phyloP scores from a whole-genome alignment of 176 grass and related monocot species.

The Aegilops umbellulata region DNA sequence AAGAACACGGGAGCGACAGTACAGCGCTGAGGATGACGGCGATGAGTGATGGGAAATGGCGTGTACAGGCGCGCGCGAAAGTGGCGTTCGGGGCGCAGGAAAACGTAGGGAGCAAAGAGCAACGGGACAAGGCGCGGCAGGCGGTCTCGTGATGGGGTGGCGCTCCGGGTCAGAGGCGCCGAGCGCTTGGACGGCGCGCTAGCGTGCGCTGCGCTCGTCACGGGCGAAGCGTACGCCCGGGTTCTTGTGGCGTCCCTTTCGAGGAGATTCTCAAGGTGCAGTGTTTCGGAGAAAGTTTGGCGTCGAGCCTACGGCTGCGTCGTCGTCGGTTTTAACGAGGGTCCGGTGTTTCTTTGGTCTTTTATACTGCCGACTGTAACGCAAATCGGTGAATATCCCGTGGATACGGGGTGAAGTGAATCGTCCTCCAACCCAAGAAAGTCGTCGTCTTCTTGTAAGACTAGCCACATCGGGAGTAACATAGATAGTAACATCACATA shows the following conservation, averaged over 20 bases:
- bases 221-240: slow-evolving; percentile 8
- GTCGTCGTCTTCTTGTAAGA: too few relatives aligned
- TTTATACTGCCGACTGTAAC: neutral
- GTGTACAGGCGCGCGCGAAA: slow-evolving; percentile 2
- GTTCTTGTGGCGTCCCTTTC: neutral
- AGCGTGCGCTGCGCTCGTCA: slow-evolving; percentile 6
- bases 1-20: neutral
- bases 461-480: too few relatives aligned
- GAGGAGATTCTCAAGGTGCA: neutral
- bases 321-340: neutral
- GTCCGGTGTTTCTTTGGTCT: neutral
- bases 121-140: slow-evolving; percentile 36
- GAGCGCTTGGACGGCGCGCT: slow-evolving; percentile 1
- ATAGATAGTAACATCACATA: too few relatives aligned
- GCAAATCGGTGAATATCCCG: too few relatives aligned
- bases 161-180: neutral
- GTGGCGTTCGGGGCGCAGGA: neutral
- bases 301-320: neutral
- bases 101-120: neutral
- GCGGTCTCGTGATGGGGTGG: slow-evolving; percentile 35
- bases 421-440: neutral
- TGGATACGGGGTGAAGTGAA: neutral
- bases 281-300: neutral
- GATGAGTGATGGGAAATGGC: neutral
- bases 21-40: neutral